Percentiles rank a stretch among this genome's conserved stretches.
Conservation (phyloP, 1,284 basidiomycete genomes). For the Inonotus hispidus region DNA sequence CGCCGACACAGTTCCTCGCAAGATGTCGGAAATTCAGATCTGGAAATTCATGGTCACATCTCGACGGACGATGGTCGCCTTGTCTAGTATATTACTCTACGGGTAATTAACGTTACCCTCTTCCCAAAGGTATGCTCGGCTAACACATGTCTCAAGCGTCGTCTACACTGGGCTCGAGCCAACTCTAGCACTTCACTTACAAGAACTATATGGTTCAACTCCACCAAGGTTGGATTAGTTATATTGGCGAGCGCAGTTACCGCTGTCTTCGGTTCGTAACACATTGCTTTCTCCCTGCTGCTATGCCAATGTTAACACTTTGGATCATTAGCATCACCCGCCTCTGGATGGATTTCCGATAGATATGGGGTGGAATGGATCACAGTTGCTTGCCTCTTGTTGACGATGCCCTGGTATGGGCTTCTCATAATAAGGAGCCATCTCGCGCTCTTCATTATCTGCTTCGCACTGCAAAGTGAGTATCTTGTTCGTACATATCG, state of each 20-base stretch:
- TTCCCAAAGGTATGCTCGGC: neutral
- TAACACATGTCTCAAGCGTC: slow-evolving; percentile 34
- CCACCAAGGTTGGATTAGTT: slow-evolving; percentile 61
- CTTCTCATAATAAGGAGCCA: slow-evolving; percentile 47
- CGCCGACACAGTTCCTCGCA: neutral
- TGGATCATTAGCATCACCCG: slow-evolving; percentile 43
- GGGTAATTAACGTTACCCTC: slow-evolving; percentile 40
- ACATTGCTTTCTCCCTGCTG: neutral
- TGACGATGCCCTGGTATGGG: slow-evolving; percentile 64
- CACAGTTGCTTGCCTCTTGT: slow-evolving; percentile 41
- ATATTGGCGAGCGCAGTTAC: slow-evolving; percentile 70
- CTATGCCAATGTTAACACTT: neutral
- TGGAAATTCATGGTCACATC: slow-evolving; percentile 27
- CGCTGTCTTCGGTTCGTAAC: slow-evolving; percentile 52
- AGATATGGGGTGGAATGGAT: slow-evolving; percentile 56
- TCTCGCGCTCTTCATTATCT: slow-evolving; percentile 56
- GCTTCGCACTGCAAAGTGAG: slow-evolving; percentile 55
- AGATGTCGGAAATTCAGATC: slow-evolving; percentile 4
- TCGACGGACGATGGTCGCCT: slow-evolving; percentile 37
- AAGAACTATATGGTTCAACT: slow-evolving; percentile 53
- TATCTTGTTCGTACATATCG: neutral
- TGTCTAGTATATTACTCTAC: slow-evolving; percentile 52
- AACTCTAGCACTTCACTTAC: slow-evolving; percentile 61
- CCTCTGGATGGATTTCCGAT: slow-evolving; percentile 61
- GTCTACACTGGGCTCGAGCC: slow-evolving; percentile 54